Conservation (phyloP, 139 green algal species). For the Dunaliella primolecta region DNA sequence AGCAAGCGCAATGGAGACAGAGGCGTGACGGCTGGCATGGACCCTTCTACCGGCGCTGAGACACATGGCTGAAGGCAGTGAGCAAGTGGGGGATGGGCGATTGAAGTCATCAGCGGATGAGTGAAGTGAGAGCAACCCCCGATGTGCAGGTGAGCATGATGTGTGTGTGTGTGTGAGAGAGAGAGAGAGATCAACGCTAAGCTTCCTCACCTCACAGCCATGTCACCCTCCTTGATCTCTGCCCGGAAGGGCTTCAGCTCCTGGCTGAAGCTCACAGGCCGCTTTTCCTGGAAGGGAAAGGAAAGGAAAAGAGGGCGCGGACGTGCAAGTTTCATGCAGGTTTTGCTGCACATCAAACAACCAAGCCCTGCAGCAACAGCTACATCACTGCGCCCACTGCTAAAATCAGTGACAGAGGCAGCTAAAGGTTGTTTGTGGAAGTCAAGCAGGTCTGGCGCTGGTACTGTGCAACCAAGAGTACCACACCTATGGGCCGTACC, state of each 20-base stretch:
- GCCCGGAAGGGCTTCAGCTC: slow-evolving; percentile 53
- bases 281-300: not conserved
- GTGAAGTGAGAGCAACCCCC: too few relatives aligned
- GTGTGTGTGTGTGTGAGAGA: too few relatives aligned
- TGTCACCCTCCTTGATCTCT: slow-evolving; percentile 22
- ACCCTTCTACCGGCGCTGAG: too few relatives aligned
- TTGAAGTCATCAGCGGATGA: too few relatives aligned
- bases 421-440: not conserved
- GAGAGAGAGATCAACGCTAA: too few relatives aligned
- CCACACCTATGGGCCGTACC: too few relatives aligned
- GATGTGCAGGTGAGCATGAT: too few relatives aligned
- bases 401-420: not conserved
- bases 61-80: too few relatives aligned
- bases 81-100: too few relatives aligned
- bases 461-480: too few relatives aligned
- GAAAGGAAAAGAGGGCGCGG: not conserved
- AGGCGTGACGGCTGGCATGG: too few relatives aligned
- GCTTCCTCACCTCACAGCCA: slow-evolving; percentile 11
- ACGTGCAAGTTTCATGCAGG: not conserved
- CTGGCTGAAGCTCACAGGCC: not conserved
- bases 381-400: not conserved
- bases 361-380: not conserved
- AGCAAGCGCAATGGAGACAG: too few relatives aligned
- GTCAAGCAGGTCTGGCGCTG: not conserved
- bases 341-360: not conserved